Percentiles rank a stretch among this genome's conserved stretches.
Evolutionary conservation across 2,329 filamentous ascomycete species (phyloP).

Genomic region (Beauveria medogensis): DNA sequence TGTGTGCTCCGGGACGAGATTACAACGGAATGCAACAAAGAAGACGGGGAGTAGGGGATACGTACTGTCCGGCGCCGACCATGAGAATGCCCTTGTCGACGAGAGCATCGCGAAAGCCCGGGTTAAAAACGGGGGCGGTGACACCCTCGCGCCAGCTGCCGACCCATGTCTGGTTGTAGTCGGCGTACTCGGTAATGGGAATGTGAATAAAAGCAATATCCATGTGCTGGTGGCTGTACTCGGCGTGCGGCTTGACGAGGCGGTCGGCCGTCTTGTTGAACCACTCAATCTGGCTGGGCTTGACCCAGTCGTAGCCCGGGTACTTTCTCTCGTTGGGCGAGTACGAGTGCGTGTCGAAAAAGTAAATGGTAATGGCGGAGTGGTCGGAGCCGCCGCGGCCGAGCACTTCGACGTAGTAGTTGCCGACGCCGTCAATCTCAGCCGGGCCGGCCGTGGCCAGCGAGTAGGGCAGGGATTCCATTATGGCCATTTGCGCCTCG

Average conservation of each 20-base stretch:
- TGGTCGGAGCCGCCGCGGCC: conserved; percentile 72
- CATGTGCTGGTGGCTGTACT: conserved; percentile 89
- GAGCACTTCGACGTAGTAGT: conserved; percentile 87
- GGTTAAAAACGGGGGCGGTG: conserved; percentile 83
- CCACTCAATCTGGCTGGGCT: conserved; percentile 89
- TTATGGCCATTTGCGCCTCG: conserved; percentile 71
- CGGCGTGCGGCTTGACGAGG: conserved; percentile 67
- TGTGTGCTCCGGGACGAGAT: background rate
- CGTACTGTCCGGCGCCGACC: conserved; percentile 85
- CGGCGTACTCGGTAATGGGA: conserved; percentile 79
- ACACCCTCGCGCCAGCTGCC: conserved; percentile 76
- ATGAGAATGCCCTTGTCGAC: conserved; percentile 78
- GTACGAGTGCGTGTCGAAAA: conserved; percentile 89
- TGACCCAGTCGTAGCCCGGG: conserved; percentile 96
- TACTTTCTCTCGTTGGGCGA: conserved; percentile 82
- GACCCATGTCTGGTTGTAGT: conserved; percentile 46
- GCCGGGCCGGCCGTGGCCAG: conserved; percentile 77
- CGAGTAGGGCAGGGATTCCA: conserved; percentile 82
- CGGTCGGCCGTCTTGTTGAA: conserved; percentile 71
- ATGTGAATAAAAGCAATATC: conserved; percentile 98
- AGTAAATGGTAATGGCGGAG: conserved; percentile 87
- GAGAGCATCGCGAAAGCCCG: conserved; percentile 84
- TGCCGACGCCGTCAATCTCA: conserved; percentile 82
- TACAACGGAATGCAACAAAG: background rate
- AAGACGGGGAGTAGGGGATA: conserved; percentile 17